Conservation (phyloP, 2,329 filamentous ascomycete species). For the Cercospora sp. region DNA sequence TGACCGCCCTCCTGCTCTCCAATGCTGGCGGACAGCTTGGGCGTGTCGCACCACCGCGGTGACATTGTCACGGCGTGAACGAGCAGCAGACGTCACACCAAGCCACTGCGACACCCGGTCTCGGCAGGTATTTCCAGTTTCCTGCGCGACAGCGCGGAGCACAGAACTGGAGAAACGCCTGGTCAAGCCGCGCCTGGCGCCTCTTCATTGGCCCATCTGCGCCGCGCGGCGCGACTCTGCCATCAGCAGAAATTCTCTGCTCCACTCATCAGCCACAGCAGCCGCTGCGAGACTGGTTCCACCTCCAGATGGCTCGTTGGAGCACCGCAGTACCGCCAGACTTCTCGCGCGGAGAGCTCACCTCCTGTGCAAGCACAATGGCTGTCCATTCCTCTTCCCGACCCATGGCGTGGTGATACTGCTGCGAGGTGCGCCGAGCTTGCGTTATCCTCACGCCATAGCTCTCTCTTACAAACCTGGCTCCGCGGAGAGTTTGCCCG, state of each 20-base stretch:
- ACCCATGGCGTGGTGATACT: background rate
- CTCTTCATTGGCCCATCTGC: conserved; percentile 15
- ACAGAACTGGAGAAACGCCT: conserved; percentile 19
- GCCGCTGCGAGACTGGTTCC: background rate
- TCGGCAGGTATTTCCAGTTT: conserved; percentile 17
- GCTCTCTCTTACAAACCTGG: conserved; percentile 4
- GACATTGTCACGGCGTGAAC: conserved; percentile 6
- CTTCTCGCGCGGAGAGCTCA: background rate
- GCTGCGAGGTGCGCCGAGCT: conserved; percentile 4
- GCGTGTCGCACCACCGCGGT: conserved; percentile 3
- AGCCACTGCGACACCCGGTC: conserved; percentile 19
- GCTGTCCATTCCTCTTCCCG: background rate
- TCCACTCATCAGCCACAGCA: conserved; percentile 14
- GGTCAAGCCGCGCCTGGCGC: conserved; percentile 12
- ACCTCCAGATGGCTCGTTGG: conserved; percentile 11
- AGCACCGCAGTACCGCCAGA: conserved; percentile 7
- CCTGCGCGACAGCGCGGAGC: conserved; percentile 13
- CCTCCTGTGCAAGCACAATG: conserved; percentile 4
- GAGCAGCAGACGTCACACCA: conserved; percentile 10
- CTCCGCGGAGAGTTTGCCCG: conserved; percentile 11
- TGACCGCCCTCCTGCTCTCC: background rate
- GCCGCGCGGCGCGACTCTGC: conserved; percentile 21
- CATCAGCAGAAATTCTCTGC: conserved; percentile 20
- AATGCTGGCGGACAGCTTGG: background rate
- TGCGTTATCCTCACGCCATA: conserved; percentile 24